Conservation (phyloP, 164 flowering plant species). For the Akebia trifoliata region DNA sequence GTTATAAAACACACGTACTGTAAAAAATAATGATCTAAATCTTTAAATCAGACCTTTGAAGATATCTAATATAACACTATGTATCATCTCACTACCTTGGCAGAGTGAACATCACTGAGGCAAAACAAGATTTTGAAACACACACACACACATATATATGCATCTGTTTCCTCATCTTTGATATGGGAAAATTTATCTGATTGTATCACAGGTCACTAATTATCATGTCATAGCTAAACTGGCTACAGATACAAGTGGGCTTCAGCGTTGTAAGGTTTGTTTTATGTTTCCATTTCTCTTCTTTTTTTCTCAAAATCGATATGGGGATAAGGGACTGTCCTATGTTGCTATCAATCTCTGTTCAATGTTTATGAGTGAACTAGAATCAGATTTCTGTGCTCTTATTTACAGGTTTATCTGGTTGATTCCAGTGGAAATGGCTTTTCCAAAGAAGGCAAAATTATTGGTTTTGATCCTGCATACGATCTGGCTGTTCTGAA, state of each 20-base stretch:
- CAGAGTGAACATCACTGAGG: too few species aligned
- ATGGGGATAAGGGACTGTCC: background rate
- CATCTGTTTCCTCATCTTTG: too few species aligned
- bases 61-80: too few species aligned
- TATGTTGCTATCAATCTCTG: background rate
- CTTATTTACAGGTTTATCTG: constrained; percentile 45
- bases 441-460: constrained; percentile 53
- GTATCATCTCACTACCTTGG: too few species aligned
- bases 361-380: background rate
- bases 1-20: too few species aligned
- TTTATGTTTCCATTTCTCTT: constrained; percentile 10
- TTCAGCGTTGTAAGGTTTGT: constrained; percentile 78
- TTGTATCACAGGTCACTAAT: constrained; percentile 66
- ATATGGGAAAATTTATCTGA: too few species aligned
- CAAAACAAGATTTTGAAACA: too few species aligned
- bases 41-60: too few species aligned
- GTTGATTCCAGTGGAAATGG: constrained; percentile 56
- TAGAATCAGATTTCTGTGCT: background rate
- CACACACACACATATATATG: too few species aligned
- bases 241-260: constrained; percentile 67
- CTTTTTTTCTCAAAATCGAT: background rate
- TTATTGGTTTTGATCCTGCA: constrained; percentile 73
- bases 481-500: constrained; percentile 87
- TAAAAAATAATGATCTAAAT: too few species aligned
- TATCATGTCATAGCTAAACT: constrained; percentile 82